Evolutionary conservation across 2,329 filamentous ascomycete species (phyloP), one percentile per base, ranked within the genome.

Genomic region (Phialophora expanda): DNA sequence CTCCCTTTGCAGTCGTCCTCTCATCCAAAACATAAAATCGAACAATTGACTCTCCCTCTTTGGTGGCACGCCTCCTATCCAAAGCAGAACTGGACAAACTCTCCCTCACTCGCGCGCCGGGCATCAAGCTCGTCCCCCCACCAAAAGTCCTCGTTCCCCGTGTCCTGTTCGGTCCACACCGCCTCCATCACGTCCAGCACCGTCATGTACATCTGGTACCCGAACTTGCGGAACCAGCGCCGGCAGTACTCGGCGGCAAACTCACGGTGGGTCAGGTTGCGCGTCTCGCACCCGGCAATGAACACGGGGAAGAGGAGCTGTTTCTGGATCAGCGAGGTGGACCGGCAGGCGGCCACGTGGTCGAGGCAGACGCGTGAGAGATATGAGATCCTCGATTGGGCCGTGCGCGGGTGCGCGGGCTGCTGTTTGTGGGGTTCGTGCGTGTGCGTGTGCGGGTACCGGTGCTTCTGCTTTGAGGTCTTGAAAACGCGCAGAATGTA

Each of bases 171-270:
- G 26, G 51, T 28, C 63, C 63, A 65, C 9, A 65, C 59, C 1
- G 32, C 54, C 32, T 61, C 44, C 30, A 64, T 53, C 3, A 67
- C 55, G 4, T 61, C 46, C n/a, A 53, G 14, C 20, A 61, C 65
- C 4, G 61, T 59, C 14, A 20, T 50, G 46, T 46, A 67, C 65
- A 67, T 64, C 53, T 64, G 61, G 41, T 67, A 67, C 5, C 65
- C 61, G n/a, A 57, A 67, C 22, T 55, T 58, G 3, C 46, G 26
- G 46, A 38, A 64, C 65, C 65, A 67, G 8, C 32, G n/a, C 24
- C 28, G 12, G 30, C 65, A 67, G 54, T 54, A 67, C 5, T 67
- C 57, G 22, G 30, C 38, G 2, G 44, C 54, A 11, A 64, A 53
- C 28, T 55, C 46, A 4, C 62, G 56, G 26, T 62, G 53, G 2